A percentile compares a stretch with the other conserved stretches of the same genome.
phyloP scores from a whole-genome alignment of 2,329 filamentous ascomycete genomes.

The Colletotrichum eremochloae region DNA sequence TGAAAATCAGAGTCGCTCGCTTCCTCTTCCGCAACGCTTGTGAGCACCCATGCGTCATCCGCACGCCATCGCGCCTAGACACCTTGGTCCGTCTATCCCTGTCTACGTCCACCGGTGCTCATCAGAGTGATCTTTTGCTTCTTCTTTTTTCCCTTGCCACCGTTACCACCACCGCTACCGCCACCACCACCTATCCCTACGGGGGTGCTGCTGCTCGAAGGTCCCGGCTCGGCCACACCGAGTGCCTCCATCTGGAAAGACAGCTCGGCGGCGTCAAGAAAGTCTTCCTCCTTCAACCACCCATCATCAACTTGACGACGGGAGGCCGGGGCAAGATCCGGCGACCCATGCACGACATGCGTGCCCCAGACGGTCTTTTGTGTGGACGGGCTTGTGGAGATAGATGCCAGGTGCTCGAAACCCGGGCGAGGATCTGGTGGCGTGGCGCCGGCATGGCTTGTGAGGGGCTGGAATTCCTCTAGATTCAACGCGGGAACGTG shows the following conservation, averaged over 20 bases:
- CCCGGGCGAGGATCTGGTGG: slow-evolving; percentile 70
- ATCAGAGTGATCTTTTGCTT: slow-evolving; percentile 80
- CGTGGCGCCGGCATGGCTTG: slow-evolving; percentile 62
- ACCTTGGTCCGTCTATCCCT: slow-evolving; percentile 47
- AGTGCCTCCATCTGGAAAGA: slow-evolving; percentile 71
- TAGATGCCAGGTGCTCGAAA: slow-evolving; percentile 78
- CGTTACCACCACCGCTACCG: slow-evolving; percentile 49
- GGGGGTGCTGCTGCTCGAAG: slow-evolving; percentile 39
- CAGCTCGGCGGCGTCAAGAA: slow-evolving; percentile 73
- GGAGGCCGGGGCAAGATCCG: slow-evolving; percentile 57
- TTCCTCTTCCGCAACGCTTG: not conserved
- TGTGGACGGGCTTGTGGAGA: slow-evolving; percentile 84
- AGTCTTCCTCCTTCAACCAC: slow-evolving; percentile 86
- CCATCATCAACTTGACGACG: slow-evolving; percentile 74
- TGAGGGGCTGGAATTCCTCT: slow-evolving; percentile 76
- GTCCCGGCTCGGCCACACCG: slow-evolving; percentile 51
- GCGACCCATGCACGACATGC: slow-evolving; percentile 71
- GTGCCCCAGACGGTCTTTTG: slow-evolving; percentile 95
- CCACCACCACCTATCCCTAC: slow-evolving; percentile 19
- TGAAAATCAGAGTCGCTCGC: slow-evolving; percentile 7
- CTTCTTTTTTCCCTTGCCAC: slow-evolving; percentile 74
- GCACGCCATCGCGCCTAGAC: not conserved
- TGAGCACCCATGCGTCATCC: not conserved
- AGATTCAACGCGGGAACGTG: slow-evolving; percentile 60
- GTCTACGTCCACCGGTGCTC: slow-evolving; percentile 73